Conservation (phyloP, 2,329 filamentous ascomycete species). For the Elsinoe ampelina region DNA sequence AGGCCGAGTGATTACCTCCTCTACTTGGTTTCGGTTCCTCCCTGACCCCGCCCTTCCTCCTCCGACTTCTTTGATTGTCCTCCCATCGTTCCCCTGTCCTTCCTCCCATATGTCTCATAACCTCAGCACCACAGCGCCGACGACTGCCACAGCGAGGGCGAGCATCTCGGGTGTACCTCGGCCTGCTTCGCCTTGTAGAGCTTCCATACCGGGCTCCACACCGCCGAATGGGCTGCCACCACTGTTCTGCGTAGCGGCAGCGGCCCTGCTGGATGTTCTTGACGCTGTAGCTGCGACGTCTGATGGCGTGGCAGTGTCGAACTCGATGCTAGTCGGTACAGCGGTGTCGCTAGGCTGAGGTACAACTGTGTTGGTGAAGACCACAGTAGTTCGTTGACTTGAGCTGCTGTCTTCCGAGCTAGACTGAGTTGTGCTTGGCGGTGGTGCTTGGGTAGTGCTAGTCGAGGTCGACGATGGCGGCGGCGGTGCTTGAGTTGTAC, state of each 20-base stretch:
- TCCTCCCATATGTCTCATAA: neutral
- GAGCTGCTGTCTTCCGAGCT: slow-evolving; percentile 14
- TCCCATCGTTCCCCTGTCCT: neutral
- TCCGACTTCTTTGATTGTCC: neutral
- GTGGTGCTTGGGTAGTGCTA: slow-evolving; percentile 9
- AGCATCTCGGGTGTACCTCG: neutral
- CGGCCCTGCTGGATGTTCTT: slow-evolving; percentile 25
- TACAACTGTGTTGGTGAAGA: slow-evolving; percentile 13
- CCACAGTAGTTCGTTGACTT: neutral
- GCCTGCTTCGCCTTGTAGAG: neutral
- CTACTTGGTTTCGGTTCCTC: neutral
- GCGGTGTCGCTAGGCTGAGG: slow-evolving; percentile 16
- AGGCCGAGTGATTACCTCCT: slow-evolving; percentile 4
- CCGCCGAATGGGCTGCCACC: slow-evolving; percentile 40
- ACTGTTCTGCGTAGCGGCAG: slow-evolving; percentile 22
- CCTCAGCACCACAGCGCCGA: neutral
- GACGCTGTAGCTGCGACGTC: slow-evolving; percentile 21
- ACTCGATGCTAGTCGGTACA: slow-evolving; percentile 15
- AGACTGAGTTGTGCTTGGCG: slow-evolving; percentile 13
- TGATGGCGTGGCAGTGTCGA: slow-evolving; percentile 18
- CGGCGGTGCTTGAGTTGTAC: neutral
- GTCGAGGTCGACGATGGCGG: slow-evolving; percentile 1
- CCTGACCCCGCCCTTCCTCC: neutral
- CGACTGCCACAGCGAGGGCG: neutral
- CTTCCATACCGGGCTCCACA: slow-evolving; percentile 2